These are phyloP conservation scores for Naganishia sp. DNA, from an alignment of 1,284 basidiomycete genomes.

Conservation along the genomic window DNA sequence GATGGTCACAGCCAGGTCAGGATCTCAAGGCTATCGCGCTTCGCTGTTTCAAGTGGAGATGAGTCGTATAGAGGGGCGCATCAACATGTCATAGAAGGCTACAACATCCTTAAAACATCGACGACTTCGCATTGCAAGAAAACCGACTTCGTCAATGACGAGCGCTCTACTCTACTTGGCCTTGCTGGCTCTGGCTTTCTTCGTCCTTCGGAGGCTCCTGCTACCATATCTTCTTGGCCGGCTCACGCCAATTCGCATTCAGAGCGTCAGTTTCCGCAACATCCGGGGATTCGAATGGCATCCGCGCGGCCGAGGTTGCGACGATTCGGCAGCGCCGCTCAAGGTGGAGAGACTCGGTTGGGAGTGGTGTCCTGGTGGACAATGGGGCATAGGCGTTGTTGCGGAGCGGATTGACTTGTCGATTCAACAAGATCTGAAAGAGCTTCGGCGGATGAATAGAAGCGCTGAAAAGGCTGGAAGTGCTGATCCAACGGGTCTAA, in stretches of 20 bases:
- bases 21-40: too few relatives aligned
- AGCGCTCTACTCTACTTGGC: slow-evolving; percentile 13
- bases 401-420: slow-evolving; percentile 11
- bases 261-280: slow-evolving; percentile 27
- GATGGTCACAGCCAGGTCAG: too few relatives aligned
- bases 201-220: slow-evolving; percentile 18
- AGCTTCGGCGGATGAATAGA: background rate
- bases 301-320: slow-evolving; percentile 35
- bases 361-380: slow-evolving; percentile 25
- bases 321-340: slow-evolving; percentile 39
- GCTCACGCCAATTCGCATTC: slow-evolving; percentile 21
- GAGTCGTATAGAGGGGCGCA: too few relatives aligned
- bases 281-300: slow-evolving; percentile 47
- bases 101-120: too few relatives aligned
- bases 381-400: slow-evolving; percentile 6
- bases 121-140: background rate
- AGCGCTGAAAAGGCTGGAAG: background rate
- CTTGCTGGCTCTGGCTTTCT: slow-evolving; percentile 9
- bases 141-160: background rate
- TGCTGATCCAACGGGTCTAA: background rate
- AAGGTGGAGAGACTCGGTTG: slow-evolving; percentile 43
- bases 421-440: slow-evolving; percentile 5
- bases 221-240: slow-evolving; percentile 28
- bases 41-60: too few relatives aligned
- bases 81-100: too few relatives aligned